A percentile compares a stretch with the other conserved stretches of the same genome.
These are phyloP conservation scores for Suhomyces yuchorum DNA, from an alignment of 1,139 yeast genomes.

Conservation along the genomic window DNA sequence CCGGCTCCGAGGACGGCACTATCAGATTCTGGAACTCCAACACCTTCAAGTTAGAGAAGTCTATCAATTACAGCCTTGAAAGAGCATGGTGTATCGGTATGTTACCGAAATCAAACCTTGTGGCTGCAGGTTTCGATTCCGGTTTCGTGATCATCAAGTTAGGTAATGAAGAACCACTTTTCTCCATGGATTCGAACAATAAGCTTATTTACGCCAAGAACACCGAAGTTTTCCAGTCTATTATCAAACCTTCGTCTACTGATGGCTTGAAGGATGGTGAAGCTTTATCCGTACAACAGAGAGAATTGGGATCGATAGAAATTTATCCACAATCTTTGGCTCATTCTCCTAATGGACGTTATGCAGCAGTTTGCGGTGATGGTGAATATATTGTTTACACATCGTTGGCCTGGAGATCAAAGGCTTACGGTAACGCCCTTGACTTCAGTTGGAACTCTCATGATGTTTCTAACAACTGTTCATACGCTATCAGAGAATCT, in stretches of 20 bases:
- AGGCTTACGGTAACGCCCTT: slow-evolving; percentile 84
- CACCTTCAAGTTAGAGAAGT: slow-evolving; percentile 84
- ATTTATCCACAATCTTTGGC: slow-evolving; percentile 83
- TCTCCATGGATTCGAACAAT: slow-evolving; percentile 91
- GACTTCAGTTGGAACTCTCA: slow-evolving; percentile 93
- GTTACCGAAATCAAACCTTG: slow-evolving; percentile 72
- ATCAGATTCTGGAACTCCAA: slow-evolving; percentile 78
- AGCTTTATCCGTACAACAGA: slow-evolving; percentile 67
- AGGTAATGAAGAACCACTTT: slow-evolving; percentile 93
- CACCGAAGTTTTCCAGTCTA: slow-evolving; percentile 83
- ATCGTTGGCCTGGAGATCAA: slow-evolving; percentile 97
- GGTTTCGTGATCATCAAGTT: slow-evolving; percentile 85
- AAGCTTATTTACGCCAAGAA: slow-evolving; percentile 90
- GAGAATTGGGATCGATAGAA: slow-evolving; percentile 91
- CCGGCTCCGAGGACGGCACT: slow-evolving; percentile 85
- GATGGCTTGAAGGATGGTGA: slow-evolving; percentile 82
- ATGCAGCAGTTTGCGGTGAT: slow-evolving; percentile 96
- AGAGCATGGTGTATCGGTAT: slow-evolving; percentile 95
- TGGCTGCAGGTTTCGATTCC: slow-evolving; percentile 93
- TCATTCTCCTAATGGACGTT: slow-evolving; percentile 97
- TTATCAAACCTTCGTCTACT: slow-evolving; percentile 67
- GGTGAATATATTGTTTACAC: slow-evolving; percentile 97
- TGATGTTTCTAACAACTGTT: slow-evolving; percentile 66
- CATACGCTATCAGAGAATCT: slow-evolving; percentile 81
- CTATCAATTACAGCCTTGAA: slow-evolving; percentile 87